Percentiles rank a stretch among this genome's conserved stretches.
Evolutionary conservation across 1,139 yeast species (phyloP).

Genomic region (Candida pseudocylindracea): DNA sequence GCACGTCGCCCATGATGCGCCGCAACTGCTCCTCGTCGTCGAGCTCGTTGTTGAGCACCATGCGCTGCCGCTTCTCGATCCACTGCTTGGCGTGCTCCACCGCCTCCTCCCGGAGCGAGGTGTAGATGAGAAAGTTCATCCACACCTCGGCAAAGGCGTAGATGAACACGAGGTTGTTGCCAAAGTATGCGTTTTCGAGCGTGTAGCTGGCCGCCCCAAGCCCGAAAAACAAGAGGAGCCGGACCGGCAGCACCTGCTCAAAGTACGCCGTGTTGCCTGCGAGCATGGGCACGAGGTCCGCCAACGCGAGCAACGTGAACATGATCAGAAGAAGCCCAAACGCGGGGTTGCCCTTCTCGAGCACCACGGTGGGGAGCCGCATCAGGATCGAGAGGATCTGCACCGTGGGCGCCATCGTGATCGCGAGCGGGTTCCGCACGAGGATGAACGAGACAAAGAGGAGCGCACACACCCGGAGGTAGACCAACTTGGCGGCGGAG

Average conservation of each 20-base stretch:
- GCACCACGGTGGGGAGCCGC: slow-evolving; percentile 22
- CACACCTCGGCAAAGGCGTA: slow-evolving; percentile 50
- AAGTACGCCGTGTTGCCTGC: slow-evolving; percentile 35
- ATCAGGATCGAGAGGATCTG: slow-evolving; percentile 35
- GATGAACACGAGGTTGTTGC: slow-evolving; percentile 39
- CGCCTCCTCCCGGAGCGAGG: slow-evolving; percentile 43
- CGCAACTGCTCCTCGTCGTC: too few species aligned
- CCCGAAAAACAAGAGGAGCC: slow-evolving; percentile 33
- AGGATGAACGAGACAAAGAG: slow-evolving; percentile 11
- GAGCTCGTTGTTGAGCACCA: too few species aligned
- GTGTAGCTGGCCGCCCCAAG: slow-evolving; percentile 22
- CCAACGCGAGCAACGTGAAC: slow-evolving; percentile 18
- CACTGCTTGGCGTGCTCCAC: slow-evolving; percentile 16
- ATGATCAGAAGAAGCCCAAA: slow-evolving; percentile 27
- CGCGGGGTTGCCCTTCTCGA: slow-evolving; percentile 23
- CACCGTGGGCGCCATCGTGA: slow-evolving; percentile 24
- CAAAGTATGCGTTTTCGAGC: slow-evolving; percentile 17
- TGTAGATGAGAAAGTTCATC: slow-evolving; percentile 43
- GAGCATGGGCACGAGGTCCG: slow-evolving; percentile 35
- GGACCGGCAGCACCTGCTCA: slow-evolving; percentile 44
- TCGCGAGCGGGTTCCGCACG: slow-evolving; percentile 15
- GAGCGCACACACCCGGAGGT: too few species aligned
- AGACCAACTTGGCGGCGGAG: too few species aligned
- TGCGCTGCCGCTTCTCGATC: slow-evolving; percentile 8
- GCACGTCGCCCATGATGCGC: too few species aligned